Percentiles rank a stretch among this genome's conserved stretches.
phyloP scores from a whole-genome alignment of 2,329 filamentous ascomycete species.

The Diplodia scrobiculata region DNA sequence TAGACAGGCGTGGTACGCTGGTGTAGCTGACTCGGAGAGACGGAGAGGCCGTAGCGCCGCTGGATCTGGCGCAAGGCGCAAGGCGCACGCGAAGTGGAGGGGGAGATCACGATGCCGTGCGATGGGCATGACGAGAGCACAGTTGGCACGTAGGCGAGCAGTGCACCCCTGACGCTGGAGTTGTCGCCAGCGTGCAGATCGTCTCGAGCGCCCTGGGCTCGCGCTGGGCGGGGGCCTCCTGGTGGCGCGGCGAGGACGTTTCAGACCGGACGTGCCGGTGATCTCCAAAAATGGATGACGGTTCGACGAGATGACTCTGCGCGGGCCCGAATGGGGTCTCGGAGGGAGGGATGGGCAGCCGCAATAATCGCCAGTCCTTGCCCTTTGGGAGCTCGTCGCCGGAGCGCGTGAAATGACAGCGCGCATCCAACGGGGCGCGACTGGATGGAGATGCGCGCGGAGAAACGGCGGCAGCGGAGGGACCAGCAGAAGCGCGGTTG shows the following conservation, averaged over 20 bases:
- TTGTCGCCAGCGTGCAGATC: conserved; percentile 20
- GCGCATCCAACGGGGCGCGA: conserved; percentile 16
- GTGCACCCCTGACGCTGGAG: conserved; percentile 19
- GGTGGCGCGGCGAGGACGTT: conserved; percentile 13
- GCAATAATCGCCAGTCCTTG: conserved; percentile 8
- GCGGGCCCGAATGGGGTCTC: conserved; percentile 6
- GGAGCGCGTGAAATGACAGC: conserved; percentile 20
- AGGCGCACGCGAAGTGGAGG: conserved; percentile 11
- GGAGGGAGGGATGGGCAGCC: conserved; percentile 13
- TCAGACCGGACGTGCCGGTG: neutral
- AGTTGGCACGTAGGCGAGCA: conserved; percentile 18
- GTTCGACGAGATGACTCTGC: conserved; percentile 3
- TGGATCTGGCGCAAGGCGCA: conserved; percentile 3
- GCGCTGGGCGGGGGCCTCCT: neutral
- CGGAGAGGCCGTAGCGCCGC: neutral
- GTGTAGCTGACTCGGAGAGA: neutral
- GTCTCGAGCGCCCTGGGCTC: neutral
- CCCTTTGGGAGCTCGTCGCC: neutral
- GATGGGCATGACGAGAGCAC: conserved; percentile 16
- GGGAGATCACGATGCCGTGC: conserved; percentile 10
- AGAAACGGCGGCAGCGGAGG: conserved; percentile 3
- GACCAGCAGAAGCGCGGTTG: neutral
- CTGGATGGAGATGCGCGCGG: conserved; percentile 1
- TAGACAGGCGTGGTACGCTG: neutral
- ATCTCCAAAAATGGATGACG: conserved; percentile 8